A percentile compares a stretch with the other conserved stretches of the same genome.
These are phyloP conservation scores for Pigoraptor vietnamica DNA, from an alignment of 78 protist species.

Conservation along the genomic window DNA sequence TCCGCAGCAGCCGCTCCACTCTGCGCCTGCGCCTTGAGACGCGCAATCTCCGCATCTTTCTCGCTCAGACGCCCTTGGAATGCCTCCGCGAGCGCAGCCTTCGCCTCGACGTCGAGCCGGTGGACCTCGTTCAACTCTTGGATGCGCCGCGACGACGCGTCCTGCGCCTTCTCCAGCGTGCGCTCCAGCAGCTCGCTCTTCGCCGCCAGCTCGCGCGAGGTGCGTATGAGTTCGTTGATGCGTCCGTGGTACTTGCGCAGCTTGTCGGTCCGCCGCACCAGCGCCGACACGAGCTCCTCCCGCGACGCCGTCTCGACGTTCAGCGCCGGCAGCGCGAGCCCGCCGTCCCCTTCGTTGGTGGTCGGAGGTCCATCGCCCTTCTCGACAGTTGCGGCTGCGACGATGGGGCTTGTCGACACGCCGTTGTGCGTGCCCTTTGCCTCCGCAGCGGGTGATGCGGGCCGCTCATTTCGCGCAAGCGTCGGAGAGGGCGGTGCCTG, in stretches of 20 bases:
- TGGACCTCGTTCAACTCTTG: background rate
- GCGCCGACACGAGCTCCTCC: background rate
- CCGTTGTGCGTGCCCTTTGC: too few species aligned
- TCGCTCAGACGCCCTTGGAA: background rate
- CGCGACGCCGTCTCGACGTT: background rate
- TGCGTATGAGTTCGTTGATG: background rate
- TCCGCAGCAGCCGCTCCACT: background rate
- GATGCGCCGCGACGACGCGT: background rate
- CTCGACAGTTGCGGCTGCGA: too few species aligned
- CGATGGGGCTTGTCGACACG: too few species aligned
- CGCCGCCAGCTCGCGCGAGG: background rate
- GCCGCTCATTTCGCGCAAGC: too few species aligned
- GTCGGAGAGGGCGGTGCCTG: too few species aligned
- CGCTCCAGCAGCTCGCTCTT: background rate
- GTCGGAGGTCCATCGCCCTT: background rate
- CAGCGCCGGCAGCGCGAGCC: background rate
- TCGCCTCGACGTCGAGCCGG: background rate
- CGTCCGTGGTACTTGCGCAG: background rate
- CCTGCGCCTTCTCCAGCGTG: background rate
- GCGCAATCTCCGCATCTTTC: background rate
- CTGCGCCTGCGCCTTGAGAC: background rate
- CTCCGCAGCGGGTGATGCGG: too few species aligned
- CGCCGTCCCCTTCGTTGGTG: background rate
- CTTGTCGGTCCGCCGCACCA: background rate
- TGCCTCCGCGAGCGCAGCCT: background rate